Evolutionary conservation across 495 filamentous ascomycete genomes (phyloP), one percentile per base, ranked within the genome.

Genomic region (Penicillium cosmopolitanum): DNA sequence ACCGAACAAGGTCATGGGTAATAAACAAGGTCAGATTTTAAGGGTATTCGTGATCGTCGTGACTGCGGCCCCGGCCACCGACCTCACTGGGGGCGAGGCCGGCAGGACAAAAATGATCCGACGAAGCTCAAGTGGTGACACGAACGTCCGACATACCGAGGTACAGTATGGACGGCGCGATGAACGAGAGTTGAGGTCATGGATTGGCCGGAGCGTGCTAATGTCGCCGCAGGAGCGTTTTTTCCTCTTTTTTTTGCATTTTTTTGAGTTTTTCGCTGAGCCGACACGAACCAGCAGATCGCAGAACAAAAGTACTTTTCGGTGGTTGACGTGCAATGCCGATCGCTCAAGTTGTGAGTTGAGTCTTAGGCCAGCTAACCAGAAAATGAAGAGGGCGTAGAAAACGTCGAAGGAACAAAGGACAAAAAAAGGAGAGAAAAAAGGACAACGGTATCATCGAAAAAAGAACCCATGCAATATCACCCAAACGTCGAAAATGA

Each of bases 1-100:
- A 65, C 63, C 57, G 56, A 66, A 62, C 16, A 44, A 19, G 42
- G 66, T 65, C 66, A 63, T 71, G 68, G 71, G 69, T 65, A 73
- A 72, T 72, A 69, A 73, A 73, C 68, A 69, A 65, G 58, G 58
- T 62, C 63, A 66, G 55, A 68, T 68, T 71, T 71, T 69, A n/a
- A 48, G 47, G 59, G 66, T 56, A 70, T 66, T 79, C 78, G 69
- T 81, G 62, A 79, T 77, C 75, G 72, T 79, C 74, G 72, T 77
- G 68, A 73, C 76, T 73, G 70, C 72, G 73, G 66, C 61, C 64
- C 66, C 59, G 64, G 66, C 63, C 55, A 42, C 23, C 48, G 18
- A 47, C 13, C 8, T 42, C 12, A 25, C 16, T 1, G 2, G 10
- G 47, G 13, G 35, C 13, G 35, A 28, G 15, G 21, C 33, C 48